Evolutionary conservation across 78 protist species (phyloP).

Genomic region (Dictyostelium firmibasis): DNA sequence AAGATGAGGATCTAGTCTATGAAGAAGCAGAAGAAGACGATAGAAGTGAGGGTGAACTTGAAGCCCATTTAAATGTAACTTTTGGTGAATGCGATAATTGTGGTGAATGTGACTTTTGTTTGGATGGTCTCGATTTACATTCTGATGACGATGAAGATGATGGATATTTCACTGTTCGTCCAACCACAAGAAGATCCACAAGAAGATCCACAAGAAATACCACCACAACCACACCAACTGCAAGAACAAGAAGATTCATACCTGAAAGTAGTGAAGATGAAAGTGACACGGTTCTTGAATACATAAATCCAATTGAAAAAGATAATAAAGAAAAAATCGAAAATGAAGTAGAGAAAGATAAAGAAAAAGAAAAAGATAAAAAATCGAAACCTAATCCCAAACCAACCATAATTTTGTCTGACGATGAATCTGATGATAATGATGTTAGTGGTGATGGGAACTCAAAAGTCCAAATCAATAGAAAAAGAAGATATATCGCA

Average conservation of each 20-base stretch:
- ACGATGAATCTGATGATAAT: not conserved
- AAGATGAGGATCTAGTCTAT: not conserved
- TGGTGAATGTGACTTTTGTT: constrained; percentile 58
- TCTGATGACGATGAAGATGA: constrained; percentile 16
- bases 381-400: not conserved
- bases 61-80: not conserved
- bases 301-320: not conserved
- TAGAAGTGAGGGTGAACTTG: not conserved
- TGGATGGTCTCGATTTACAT: constrained; percentile 32
- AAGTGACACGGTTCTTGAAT: not conserved
- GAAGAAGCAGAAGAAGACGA: constrained; percentile 22
- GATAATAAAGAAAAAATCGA: not conserved
- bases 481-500: not conserved
- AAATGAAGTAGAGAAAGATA: not conserved
- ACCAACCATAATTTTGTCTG: not conserved
- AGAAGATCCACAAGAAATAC: no score
- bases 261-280: not conserved
- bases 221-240: not conserved
- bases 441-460: no score
- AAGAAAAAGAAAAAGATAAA: not conserved
- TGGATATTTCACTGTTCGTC: not conserved
- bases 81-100: constrained; percentile 60
- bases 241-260: not conserved
- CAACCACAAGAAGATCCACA: not conserved
- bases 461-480: not conserved